Base-by-base conservation (phyloP, 306 rosid species). In the Sophora flavescens region DNA sequence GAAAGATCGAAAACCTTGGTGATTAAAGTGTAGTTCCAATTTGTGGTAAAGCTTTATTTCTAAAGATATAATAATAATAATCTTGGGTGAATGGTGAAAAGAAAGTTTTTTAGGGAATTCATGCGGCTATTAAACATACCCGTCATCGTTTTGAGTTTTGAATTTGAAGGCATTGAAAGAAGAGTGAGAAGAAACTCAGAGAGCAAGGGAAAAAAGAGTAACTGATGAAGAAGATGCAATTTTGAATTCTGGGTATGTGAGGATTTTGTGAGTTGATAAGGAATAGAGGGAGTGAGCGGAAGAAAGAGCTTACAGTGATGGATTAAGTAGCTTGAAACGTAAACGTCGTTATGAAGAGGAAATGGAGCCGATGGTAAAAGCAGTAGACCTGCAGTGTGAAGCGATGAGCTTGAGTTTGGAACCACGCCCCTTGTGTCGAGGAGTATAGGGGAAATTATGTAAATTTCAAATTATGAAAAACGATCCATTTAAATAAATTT, bases 91-190 rank as follows among this genome's bases (percentile, higher is more conserved):
- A 22, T 6, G 83, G 51, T 18, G 80, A 73, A 54, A 88, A 76
- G 9, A 79, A 48, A 48, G 6, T 5, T 58, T 38, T 69, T 79
- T 3, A 75, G 70, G 68, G 35, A 67, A 32, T 15, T 61, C 35
- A 83, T 16, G 80, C 12, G 80, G 61, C 77, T 72, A 48, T 26
- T 22, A 54, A 68, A 70, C 77, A 72, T 72, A 32, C 70, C 75
- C 81, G 80, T 72, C 63, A 78, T 41, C 42, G 39, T 56, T 70
- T 64, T 70, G 58, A 17, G 4, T 32, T 68, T 58, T 52, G 81
- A 59, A 36, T 56, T 18, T 62, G 61, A 74, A 69, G 30, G 63
- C 77, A 32, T 48, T 13, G 76, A 77, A 47, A 33, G 33, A 65
- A 12, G 71, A 58, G 36, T 1, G 53, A 26, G 10, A 4, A 36